A percentile compares a stretch with the other conserved stretches of the same genome.
Evolutionary conservation across 768 basidiomycete species (phyloP).

Genomic region (Russula emetica): DNA sequence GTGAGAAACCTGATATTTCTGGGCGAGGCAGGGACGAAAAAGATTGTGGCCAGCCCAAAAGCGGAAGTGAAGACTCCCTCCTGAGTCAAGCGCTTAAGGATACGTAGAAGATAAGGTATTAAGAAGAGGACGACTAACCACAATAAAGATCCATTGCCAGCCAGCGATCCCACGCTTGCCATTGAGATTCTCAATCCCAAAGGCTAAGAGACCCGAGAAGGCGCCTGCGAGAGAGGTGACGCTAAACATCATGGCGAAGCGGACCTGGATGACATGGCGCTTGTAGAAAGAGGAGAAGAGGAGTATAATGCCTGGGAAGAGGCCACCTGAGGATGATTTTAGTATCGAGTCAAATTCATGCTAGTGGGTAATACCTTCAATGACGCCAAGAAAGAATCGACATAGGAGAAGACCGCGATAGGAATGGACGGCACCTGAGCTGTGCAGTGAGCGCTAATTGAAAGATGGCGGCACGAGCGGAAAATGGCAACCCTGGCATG

Average conservation of each 20-base stretch:
- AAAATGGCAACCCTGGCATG: conserved; percentile 51
- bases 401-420: conserved; percentile 52
- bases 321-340: conserved; percentile 33
- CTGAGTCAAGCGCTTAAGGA: conserved; percentile 22
- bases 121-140: conserved; percentile 34
- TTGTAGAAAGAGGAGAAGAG: conserved; percentile 34
- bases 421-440: conserved; percentile 43
- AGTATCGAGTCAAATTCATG: not conserved
- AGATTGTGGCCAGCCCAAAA: conserved; percentile 50
- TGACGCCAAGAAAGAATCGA: conserved; percentile 48
- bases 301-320: conserved; percentile 40
- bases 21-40: conserved; percentile 46
- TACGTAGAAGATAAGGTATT: not conserved
- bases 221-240: conserved; percentile 49
- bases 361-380: conserved; percentile 45
- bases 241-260: conserved; percentile 42
- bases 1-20: conserved; percentile 47
- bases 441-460: not conserved
- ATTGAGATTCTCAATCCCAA: conserved; percentile 55
- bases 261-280: conserved; percentile 33
- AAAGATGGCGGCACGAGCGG: not conserved
- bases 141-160: conserved; percentile 67
- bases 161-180: conserved; percentile 49
- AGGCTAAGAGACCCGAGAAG: conserved; percentile 61
- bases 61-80: conserved; percentile 62